Conservation (phyloP, 2,329 filamentous ascomycete genomes). For the Colletotrichum horii region DNA sequence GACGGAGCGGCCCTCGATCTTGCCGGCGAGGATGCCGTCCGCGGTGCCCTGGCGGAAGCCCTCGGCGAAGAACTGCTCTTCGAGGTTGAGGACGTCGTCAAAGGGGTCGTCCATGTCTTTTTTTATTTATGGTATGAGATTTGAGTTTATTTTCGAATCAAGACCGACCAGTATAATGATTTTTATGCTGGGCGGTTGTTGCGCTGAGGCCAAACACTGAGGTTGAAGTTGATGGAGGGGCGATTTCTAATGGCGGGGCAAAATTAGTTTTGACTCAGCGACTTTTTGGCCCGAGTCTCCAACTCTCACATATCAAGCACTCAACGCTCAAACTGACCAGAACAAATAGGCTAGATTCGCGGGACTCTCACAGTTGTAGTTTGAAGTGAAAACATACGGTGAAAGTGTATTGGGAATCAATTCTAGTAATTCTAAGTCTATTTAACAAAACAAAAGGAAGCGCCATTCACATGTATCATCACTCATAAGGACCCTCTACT, state of each 20-base stretch:
- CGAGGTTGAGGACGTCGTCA: constrained; percentile 63
- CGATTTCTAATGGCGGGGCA: constrained; percentile 17
- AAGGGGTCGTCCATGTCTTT: constrained; percentile 51
- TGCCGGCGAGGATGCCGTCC: constrained; percentile 80
- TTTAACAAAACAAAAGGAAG: not conserved
- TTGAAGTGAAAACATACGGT: not conserved
- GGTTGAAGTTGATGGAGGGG: constrained; percentile 3
- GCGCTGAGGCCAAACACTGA: not conserved
- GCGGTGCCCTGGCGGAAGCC: constrained; percentile 77
- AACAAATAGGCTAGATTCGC: not conserved
- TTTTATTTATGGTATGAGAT: not conserved
- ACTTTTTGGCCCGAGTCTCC: constrained; percentile 12
- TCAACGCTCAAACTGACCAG: not conserved
- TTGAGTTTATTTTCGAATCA: rapidly evolving
- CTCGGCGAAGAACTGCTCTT: constrained; percentile 78
- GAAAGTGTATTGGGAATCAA: not conserved
- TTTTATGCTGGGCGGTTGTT: not conserved
- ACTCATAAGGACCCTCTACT: constrained; percentile 6
- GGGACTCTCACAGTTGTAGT: not conserved
- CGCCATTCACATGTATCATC: not conserved
- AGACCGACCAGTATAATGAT: too few species aligned
- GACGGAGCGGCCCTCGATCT: constrained; percentile 87
- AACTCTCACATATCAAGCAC: not conserved
- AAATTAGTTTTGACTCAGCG: constrained; percentile 18
- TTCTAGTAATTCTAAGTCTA: constrained; percentile 6